A percentile compares a stretch with the other conserved stretches of the same genome.
phyloP scores from a whole-genome alignment of 345 rosid genomes.

The Hypericum perforatum region DNA sequence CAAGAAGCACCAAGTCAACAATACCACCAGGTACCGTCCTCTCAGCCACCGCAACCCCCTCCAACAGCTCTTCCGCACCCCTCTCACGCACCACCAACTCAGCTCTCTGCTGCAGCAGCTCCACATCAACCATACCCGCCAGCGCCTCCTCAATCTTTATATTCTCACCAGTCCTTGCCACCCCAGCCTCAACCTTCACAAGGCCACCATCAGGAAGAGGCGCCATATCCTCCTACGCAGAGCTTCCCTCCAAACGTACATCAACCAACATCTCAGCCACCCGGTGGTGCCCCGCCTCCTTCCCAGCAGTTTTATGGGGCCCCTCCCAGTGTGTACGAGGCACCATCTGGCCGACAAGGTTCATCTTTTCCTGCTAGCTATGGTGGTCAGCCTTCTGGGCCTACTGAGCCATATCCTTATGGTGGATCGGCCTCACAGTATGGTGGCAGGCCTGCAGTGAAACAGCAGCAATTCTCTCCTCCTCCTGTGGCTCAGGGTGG shows the following conservation, averaged over 20 bases:
- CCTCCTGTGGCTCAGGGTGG: conserved; percentile 29
- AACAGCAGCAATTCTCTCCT: conserved; percentile 36
- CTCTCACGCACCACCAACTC: conserved; percentile 34
- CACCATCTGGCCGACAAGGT: conserved; percentile 47
- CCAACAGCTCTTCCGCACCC: conserved; percentile 41
- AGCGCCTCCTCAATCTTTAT: conserved; percentile 31
- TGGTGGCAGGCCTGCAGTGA: conserved; percentile 42
- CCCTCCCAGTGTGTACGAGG: conserved; percentile 46
- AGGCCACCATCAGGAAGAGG: conserved; percentile 59
- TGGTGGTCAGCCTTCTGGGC: conserved; percentile 30
- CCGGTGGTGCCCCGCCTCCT: conserved; percentile 34
- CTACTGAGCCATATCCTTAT: conserved; percentile 42
- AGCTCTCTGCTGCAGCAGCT: conserved; percentile 29
- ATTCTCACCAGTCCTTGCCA: conserved; percentile 46
- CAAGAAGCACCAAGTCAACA: conserved; percentile 55
- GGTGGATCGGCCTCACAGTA: conserved; percentile 52
- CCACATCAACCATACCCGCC: conserved; percentile 53
- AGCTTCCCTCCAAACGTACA: conserved; percentile 43
- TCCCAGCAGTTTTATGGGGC: conserved; percentile 53
- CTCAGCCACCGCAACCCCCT: conserved; percentile 36
- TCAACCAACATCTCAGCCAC: conserved; percentile 49
- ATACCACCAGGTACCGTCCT: conserved; percentile 38
- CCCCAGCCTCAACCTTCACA: conserved; percentile 42
- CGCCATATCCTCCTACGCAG: conserved; percentile 45
- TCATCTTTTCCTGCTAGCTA: conserved; percentile 57